Conservation (phyloP, 148 eudicot genomes). For the Vaccinium myrtillus region DNA sequence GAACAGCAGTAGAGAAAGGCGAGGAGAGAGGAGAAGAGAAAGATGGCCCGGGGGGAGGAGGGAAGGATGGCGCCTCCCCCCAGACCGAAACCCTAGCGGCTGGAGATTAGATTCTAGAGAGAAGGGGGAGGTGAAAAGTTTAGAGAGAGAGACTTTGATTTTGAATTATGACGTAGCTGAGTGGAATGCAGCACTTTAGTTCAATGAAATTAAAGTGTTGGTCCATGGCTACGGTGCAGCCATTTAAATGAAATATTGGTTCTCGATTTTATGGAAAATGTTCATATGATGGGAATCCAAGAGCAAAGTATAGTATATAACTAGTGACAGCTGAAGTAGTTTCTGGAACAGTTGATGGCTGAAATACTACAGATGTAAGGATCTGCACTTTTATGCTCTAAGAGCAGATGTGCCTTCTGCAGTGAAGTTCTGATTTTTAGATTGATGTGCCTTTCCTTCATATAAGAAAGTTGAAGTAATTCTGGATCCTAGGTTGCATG, state of each 20-base stretch:
- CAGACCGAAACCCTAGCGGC: no score
- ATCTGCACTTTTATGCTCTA: background rate
- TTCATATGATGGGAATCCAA: background rate
- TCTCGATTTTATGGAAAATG: background rate
- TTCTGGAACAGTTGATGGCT: background rate
- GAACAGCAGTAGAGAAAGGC: no score
- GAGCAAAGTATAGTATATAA: constrained; percentile 1
- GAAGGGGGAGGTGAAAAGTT: no score
- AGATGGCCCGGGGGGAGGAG: no score
- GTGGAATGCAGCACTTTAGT: background rate
- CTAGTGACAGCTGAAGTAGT: background rate
- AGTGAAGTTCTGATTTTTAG: background rate
- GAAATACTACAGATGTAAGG: background rate
- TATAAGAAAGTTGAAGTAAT: background rate
- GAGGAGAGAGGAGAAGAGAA: no score
- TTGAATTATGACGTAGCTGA: background rate
- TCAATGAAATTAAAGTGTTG: background rate
- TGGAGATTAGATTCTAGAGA: no score
- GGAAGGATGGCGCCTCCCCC: no score
- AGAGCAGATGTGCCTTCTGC: constrained; percentile 3
- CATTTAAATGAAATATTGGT: background rate
- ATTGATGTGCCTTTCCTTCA: background rate
- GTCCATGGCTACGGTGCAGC: background rate
- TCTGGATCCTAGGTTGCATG: background rate
- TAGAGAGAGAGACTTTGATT: no score